Evolutionary conservation across 2,329 filamentous ascomycete species (phyloP), one percentile per base, ranked within the genome.

Genomic region (Stachybotrys elegans): DNA sequence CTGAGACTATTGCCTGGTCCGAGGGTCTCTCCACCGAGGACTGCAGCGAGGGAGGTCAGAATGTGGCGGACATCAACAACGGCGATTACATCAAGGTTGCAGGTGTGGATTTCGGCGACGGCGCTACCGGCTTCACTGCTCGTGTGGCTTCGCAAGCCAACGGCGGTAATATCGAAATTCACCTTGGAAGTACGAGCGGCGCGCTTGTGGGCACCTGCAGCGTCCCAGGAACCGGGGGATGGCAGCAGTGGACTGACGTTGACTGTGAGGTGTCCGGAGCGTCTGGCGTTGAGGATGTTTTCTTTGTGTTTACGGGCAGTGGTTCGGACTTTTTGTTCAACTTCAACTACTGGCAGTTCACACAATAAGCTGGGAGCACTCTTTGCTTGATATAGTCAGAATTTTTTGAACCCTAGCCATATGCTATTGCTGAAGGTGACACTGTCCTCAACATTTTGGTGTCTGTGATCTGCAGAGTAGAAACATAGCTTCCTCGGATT

Each of bases 81-180:
- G 51, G 51, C 16, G 60, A 59, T 47, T 61, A 61, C 45, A 55
- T 62, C 51, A 62, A 61, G 48, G 54, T 61, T 43, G 51, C 51
- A 32, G 60, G 60, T 22, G 60, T 61, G 20, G 54, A 45, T 5
- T 62, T 62, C 31, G 58, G 59, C 34, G 32, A 20, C 6, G 57
- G 57, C 5, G 56, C 59, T 6, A 46, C 40, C 13, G 49, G 50
- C 1, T 52, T 61, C 27, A 47, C 44, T 22, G 54, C 53, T 17
- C 50, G 57, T 14, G 56, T 61, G 8, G 50, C 58, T 7, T 55
- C 58, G 3, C 52, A 48, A 8, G 46, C 31, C 16, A 48, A 40
- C 39, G 57, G 56, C 14, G 56, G 54, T 21, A 53, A 50, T 20
- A 57, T 61, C 29, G 58, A 60, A 48, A 40, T 61, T 14, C 53